These are phyloP conservation scores for Plantago elongata DNA, from an alignment of 257 asterid genomes.

Conservation along the genomic window DNA sequence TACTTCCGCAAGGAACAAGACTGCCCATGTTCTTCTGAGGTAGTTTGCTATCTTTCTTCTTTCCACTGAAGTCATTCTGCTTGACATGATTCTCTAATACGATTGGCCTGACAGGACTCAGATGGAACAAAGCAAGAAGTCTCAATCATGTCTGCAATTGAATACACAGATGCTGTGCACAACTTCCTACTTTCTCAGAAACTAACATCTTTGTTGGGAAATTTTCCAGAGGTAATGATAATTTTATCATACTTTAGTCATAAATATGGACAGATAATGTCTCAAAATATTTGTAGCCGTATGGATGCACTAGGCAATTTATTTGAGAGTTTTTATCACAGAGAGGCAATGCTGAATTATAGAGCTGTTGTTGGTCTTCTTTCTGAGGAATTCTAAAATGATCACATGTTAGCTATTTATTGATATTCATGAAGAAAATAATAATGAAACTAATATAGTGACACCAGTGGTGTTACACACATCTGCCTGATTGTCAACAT, in stretches of 20 bases:
- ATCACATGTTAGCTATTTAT: too few species aligned
- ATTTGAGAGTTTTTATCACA: too few species aligned
- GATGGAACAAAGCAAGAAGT: constrained; percentile 48
- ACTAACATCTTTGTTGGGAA: constrained; percentile 75
- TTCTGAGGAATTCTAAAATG: too few species aligned
- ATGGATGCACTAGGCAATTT: not conserved
- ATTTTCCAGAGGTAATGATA: constrained; percentile 83
- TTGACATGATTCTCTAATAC: constrained; percentile 8
- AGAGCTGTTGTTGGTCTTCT: too few species aligned
- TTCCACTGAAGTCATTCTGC: constrained; percentile 11
- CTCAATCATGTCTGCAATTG: constrained; percentile 79
- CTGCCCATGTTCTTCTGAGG: constrained; percentile 65
- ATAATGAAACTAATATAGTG: too few species aligned
- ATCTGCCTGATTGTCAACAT: too few species aligned
- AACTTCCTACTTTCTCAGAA: constrained; percentile 92
- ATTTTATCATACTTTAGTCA: constrained; percentile 4
- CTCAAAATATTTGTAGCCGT: not conserved
- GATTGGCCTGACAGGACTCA: constrained; percentile 40
- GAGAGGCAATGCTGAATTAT: too few species aligned
- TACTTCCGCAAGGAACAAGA: constrained; percentile 78
- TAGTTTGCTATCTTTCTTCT: constrained; percentile 21
- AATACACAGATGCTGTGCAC: constrained; percentile 95
- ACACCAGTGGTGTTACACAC: too few species aligned
- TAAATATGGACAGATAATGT: not conserved
- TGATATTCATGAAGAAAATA: too few species aligned